Evolutionary conservation across 768 basidiomycete species (phyloP).

Genomic region (Rhizopogon roseolus): DNA sequence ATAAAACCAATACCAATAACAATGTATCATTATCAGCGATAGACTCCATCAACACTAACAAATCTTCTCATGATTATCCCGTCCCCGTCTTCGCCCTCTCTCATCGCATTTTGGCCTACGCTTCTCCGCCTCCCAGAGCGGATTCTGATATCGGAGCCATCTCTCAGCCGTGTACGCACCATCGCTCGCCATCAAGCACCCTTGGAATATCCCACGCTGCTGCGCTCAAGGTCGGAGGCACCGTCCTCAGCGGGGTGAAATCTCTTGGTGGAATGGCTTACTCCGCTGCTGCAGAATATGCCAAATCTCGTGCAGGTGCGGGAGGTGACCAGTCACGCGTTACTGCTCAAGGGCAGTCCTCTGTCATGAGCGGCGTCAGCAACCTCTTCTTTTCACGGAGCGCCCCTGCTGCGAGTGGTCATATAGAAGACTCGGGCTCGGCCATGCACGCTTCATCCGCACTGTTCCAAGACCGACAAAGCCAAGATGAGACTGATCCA

Average conservation of each 20-base stretch:
- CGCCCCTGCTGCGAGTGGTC: constrained; percentile 43
- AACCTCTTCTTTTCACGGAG: constrained; percentile 56
- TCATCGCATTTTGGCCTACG: constrained; percentile 59
- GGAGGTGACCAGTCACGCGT: constrained; percentile 11
- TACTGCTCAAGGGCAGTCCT: constrained; percentile 5
- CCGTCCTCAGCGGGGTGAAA: constrained; percentile 59
- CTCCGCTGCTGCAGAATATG: constrained; percentile 40
- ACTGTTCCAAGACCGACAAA: neutral
- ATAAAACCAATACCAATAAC: constrained; percentile 30
- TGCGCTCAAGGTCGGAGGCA: constrained; percentile 56
- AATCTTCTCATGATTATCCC: constrained; percentile 7
- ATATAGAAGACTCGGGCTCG: constrained; percentile 4
- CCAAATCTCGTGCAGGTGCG: constrained; percentile 26
- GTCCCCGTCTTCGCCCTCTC: constrained; percentile 59
- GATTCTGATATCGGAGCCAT: constrained; percentile 13
- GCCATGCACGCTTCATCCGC: neutral
- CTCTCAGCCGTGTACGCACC: constrained; percentile 17
- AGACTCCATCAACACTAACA: constrained; percentile 13
- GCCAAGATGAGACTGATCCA: neutral
- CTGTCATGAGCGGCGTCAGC: constrained; percentile 22
- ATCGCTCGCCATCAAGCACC: constrained; percentile 18
- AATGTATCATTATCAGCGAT: constrained; percentile 36
- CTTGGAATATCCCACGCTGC: constrained; percentile 40
- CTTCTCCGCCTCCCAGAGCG: constrained; percentile 30
- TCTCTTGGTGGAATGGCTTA: constrained; percentile 59